A percentile compares a stretch with the other conserved stretches of the same genome.
Evolutionary conservation across 108 stramenopile species (phyloP).

Genomic region (Skeletonema grethae): DNA sequence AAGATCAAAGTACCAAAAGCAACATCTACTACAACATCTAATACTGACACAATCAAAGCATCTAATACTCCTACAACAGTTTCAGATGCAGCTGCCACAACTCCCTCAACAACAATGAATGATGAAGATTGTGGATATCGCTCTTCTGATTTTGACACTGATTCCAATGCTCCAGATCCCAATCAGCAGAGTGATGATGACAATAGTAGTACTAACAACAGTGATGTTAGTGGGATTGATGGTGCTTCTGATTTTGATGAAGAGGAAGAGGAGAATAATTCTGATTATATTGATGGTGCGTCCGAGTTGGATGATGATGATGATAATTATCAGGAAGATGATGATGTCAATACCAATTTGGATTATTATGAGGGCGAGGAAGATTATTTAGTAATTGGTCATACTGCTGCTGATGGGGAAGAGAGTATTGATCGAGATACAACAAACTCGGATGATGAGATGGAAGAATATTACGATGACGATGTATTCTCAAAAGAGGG

Average conservation of each 20-base stretch:
- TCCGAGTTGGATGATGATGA: constrained; percentile 1
- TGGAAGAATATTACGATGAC: constrained; percentile 7
- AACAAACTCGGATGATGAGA: not conserved
- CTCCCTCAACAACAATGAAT: not conserved
- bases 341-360: not conserved
- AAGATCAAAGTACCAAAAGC: not conserved
- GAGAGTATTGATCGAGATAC: not conserved
- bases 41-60: no score
- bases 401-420: not conserved
- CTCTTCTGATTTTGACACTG: constrained; percentile 6
- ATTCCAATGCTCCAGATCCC: not conserved
- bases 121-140: not conserved
- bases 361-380: not conserved
- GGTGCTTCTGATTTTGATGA: not conserved
- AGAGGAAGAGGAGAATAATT: not conserved
- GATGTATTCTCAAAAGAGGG: not conserved
- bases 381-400: not conserved
- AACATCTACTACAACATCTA: not conserved
- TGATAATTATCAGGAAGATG: not conserved
- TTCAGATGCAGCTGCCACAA: not conserved
- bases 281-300: not conserved
- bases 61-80: not conserved
- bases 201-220: not conserved
- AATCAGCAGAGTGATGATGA: not conserved
- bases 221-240: not conserved